Evolutionary conservation across 306 rosid species (phyloP).

Genomic region (Crotalaria pallida): DNA sequence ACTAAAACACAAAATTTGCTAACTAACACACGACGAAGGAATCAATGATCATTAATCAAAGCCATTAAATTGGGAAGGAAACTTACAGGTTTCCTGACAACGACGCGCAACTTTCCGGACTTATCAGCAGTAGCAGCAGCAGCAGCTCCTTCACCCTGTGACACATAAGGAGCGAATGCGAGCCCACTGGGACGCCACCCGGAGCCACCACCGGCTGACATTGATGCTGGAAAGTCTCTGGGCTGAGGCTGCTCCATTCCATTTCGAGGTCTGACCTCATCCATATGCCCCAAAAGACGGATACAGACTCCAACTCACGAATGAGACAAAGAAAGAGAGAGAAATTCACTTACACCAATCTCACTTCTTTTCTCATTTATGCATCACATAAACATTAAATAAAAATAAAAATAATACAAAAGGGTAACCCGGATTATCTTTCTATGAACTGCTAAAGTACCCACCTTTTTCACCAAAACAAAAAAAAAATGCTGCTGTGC

Average conservation of each 20-base stretch:
- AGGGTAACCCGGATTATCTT: not conserved
- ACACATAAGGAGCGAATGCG: conserved; percentile 52
- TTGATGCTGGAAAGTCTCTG: conserved; percentile 20
- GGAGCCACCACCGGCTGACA: conserved; percentile 16
- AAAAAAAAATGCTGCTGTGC: not conserved
- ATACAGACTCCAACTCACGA: conserved; percentile 28
- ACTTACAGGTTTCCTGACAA: conserved; percentile 71
- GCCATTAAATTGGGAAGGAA: not conserved
- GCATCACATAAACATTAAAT: not conserved
- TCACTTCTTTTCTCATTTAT: conserved; percentile 16
- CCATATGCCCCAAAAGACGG: conserved; percentile 43
- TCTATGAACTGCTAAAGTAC: conserved; percentile 2
- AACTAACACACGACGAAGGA: not conserved
- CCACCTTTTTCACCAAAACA: not conserved
- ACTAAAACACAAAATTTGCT: no score
- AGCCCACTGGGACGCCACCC: conserved; percentile 58
- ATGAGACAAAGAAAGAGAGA: no score
- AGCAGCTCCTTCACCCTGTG: conserved; percentile 16
- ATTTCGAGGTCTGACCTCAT: conserved; percentile 53
- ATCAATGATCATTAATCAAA: not conserved
- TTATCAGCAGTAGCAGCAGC: conserved; percentile 37
- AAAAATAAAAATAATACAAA: not conserved
- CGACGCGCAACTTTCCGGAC: conserved; percentile 42
- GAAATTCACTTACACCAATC: conserved; percentile 35
- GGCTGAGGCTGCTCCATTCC: conserved; percentile 41